Evolutionary conservation across 2,329 filamentous ascomycete genomes (phyloP).

Genomic region (Fusarium vanettenii): DNA sequence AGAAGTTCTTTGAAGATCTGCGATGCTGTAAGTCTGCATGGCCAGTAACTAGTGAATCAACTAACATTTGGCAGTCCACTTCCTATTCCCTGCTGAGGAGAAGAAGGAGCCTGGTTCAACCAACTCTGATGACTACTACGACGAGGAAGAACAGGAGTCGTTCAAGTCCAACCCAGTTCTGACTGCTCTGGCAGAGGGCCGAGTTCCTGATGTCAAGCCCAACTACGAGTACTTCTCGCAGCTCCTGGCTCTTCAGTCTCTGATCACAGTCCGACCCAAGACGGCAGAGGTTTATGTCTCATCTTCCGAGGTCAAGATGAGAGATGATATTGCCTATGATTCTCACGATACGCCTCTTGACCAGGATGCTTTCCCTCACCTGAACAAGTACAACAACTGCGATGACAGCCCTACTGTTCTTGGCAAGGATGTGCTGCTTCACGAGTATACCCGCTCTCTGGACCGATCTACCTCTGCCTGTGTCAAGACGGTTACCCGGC

Average conservation of each 20-base stretch:
- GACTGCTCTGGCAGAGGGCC: slow-evolving; percentile 67
- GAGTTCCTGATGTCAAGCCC: slow-evolving; percentile 67
- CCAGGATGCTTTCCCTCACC: slow-evolving; percentile 64
- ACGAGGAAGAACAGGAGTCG: slow-evolving; percentile 60
- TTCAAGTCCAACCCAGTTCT: slow-evolving; percentile 75
- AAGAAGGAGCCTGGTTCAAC: slow-evolving; percentile 70
- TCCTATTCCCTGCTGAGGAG: slow-evolving; percentile 68
- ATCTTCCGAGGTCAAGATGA: slow-evolving; percentile 63
- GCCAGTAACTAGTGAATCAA: neutral
- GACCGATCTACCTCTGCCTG: slow-evolving; percentile 68
- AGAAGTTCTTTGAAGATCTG: slow-evolving; percentile 72
- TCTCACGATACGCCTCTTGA: slow-evolving; percentile 58
- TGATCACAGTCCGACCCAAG: slow-evolving; percentile 66
- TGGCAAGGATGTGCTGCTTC: slow-evolving; percentile 64
- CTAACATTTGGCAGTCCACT: slow-evolving; percentile 61
- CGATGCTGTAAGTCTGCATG: slow-evolving; percentile 67
- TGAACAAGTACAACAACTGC: slow-evolving; percentile 65
- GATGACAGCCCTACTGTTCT: slow-evolving; percentile 63
- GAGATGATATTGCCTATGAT: slow-evolving; percentile 60
- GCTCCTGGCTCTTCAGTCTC: slow-evolving; percentile 64
- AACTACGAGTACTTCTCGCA: slow-evolving; percentile 72
- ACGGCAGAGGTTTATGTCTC: slow-evolving; percentile 70
- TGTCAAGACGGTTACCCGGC: slow-evolving; percentile 62
- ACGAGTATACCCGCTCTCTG: slow-evolving; percentile 68
- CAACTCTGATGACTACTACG: slow-evolving; percentile 67